Evolutionary conservation across 1,284 basidiomycete species (phyloP).

Genomic region (Sporisorium graminicola): DNA sequence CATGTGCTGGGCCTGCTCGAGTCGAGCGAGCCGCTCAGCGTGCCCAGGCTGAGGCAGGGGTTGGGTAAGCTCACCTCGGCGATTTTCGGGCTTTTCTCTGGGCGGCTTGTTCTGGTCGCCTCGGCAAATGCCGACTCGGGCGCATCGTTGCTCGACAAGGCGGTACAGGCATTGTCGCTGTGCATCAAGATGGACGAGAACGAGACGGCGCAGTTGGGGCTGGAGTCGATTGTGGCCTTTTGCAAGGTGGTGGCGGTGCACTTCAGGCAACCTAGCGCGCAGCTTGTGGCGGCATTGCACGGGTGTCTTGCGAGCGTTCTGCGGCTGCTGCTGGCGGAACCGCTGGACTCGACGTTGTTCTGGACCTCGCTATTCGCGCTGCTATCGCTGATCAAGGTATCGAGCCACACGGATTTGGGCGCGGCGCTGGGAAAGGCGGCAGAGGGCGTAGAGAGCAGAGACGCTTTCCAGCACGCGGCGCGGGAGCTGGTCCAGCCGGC

Average conservation of each 20-base stretch:
- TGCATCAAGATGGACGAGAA: constrained; percentile 49
- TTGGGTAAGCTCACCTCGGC: constrained; percentile 37
- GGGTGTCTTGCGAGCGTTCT: constrained; percentile 11
- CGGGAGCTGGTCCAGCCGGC: constrained; percentile 31
- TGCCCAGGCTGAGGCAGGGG: constrained; percentile 36
- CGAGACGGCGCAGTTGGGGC: constrained; percentile 32
- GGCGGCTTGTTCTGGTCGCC: constrained; percentile 27
- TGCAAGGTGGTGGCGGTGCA: constrained; percentile 24
- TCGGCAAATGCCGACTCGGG: background rate
- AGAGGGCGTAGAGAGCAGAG: constrained; percentile 16
- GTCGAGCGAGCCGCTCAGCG: constrained; percentile 33
- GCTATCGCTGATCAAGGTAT: constrained; percentile 31
- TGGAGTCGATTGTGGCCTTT: constrained; percentile 41
- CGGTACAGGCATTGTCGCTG: constrained; percentile 35
- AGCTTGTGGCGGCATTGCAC: constrained; percentile 23
- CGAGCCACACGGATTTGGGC: constrained; percentile 22
- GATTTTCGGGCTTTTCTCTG: constrained; percentile 34
- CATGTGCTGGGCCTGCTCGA: constrained; percentile 32
- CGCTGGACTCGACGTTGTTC: constrained; percentile 33
- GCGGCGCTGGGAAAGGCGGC: constrained; percentile 10
- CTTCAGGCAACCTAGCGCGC: constrained; percentile 6
- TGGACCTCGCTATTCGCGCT: constrained; percentile 34
- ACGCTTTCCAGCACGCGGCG: constrained; percentile 22
- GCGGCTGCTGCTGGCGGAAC: constrained; percentile 31
- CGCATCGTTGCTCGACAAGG: constrained; percentile 19